Evolutionary conservation across 306 rosid species (phyloP), one percentile per base, ranked within the genome.

Genomic region (Dryas octopetala): DNA sequence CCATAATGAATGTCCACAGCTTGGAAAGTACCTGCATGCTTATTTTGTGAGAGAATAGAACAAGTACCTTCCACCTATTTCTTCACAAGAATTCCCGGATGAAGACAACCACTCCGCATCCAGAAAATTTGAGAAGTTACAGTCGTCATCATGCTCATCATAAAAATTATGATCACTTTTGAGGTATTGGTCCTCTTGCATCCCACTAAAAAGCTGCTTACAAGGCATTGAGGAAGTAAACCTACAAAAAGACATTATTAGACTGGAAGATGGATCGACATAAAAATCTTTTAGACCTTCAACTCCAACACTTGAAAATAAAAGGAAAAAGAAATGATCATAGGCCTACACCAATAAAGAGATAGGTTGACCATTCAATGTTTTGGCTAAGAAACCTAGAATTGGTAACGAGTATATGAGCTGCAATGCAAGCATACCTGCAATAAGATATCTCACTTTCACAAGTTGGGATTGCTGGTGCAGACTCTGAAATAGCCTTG

Each of bases 81-180:
- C 99, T 89, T 95, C 98, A 83, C 91, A 86, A 50, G 99, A 92
- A 85, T 89, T 92, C 83, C 85, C 98, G 16, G 98, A 90, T 13
- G 98, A 85, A 71, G 99, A 92, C 78, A 90, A 84, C 94, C 97
- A 90, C 57, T 86, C 97, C 45, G 74, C 74, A 75, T 96, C 92
- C 69, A 88, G 80, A 78, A 90, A 84, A 84, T 88, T 85, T 44
- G 98, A 88, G 85, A 93, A 89, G 83, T 86, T 89, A 61, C 85
- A 83, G 19, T 87, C 83, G 74, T 86, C 91, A 46, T 92, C 92
- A 76, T 83, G 91, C 60, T 88, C 92, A 77, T 85, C 97, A 78
- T 83, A 82, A 85, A 84, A 86, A 68, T 86, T 66, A 47, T 79
- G 86, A 83, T 83, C 89, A 68, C 61, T 62, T 28, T 81, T 90